Conservation (phyloP, 2,329 filamentous ascomycete species). For the Trichoderma lentiforme region DNA sequence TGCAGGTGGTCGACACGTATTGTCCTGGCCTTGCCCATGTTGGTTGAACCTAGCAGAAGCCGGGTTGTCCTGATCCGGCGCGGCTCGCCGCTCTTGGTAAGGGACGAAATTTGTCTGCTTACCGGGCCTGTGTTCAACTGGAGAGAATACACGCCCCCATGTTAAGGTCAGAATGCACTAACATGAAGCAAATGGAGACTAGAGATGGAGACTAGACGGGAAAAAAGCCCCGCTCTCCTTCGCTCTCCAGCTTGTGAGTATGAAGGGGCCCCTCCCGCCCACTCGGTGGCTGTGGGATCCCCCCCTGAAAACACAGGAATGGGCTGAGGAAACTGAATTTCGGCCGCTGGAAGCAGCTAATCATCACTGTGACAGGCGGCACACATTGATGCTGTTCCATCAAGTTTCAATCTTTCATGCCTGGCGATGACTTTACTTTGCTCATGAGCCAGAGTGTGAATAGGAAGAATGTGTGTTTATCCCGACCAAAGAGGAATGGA, state of each 20-base stretch:
- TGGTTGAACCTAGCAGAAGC: not conserved
- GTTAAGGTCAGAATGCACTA: not conserved
- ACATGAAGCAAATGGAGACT: conserved; percentile 7
- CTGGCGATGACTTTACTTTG: not conserved
- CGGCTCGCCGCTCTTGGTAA: conserved; percentile 13
- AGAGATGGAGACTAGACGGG: not conserved
- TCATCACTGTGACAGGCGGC: not conserved
- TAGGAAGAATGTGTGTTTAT: not conserved
- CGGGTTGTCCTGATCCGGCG: conserved; percentile 7
- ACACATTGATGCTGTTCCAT: too few relatives aligned
- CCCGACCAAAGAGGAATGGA: too few relatives aligned
- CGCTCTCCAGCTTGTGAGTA: not conserved
- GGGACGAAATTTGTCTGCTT: conserved; percentile 6
- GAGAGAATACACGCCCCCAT: conserved; percentile 4
- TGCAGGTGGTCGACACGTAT: not conserved
- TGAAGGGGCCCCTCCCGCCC: conserved; percentile 14
- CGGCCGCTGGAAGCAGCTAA: not conserved
- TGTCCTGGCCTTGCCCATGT: not conserved
- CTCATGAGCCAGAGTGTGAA: not conserved
- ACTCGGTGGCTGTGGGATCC: not conserved
- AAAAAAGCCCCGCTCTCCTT: conserved; percentile 6
- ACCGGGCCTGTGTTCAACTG: not conserved
- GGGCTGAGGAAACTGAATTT: not conserved
- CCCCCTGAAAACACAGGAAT: conserved; percentile 1
- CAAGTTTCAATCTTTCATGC: not conserved